Conservation (phyloP, 1,284 basidiomycete species). For the Fomes fomentarius region DNA sequence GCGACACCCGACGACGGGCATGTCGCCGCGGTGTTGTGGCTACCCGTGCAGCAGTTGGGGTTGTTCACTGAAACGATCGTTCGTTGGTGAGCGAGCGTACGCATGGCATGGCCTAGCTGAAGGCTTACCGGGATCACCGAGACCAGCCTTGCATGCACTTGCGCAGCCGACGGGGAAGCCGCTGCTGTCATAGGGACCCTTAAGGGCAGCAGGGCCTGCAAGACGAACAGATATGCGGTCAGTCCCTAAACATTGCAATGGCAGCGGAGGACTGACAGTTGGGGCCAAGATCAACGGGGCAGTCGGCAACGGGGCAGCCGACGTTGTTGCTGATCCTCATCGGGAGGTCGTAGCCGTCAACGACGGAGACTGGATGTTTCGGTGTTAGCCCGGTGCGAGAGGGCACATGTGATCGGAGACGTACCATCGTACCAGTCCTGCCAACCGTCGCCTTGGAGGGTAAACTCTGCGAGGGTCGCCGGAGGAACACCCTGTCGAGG, state of each 20-base stretch:
- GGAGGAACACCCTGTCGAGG: slow-evolving; percentile 42
- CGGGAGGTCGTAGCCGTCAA: slow-evolving; percentile 47
- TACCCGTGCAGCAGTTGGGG: slow-evolving; percentile 48
- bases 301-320: slow-evolving; percentile 44
- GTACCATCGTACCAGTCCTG: slow-evolving; percentile 46
- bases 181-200: slow-evolving; percentile 39
- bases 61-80: slow-evolving; percentile 35
- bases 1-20: slow-evolving; percentile 45
- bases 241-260: neutral
- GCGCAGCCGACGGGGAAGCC: slow-evolving; percentile 48
- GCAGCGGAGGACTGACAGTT: slow-evolving; percentile 26
- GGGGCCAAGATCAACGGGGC: slow-evolving; percentile 46
- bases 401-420: slow-evolving; percentile 1
- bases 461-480: slow-evolving; percentile 48
- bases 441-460: slow-evolving; percentile 33
- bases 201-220: slow-evolving; percentile 40
- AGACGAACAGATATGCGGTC: neutral
- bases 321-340: slow-evolving; percentile 43
- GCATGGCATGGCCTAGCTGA: no score
- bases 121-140: slow-evolving; percentile 38
- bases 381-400: neutral
- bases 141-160: slow-evolving; percentile 43
- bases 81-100: no score
- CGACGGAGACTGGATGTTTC: slow-evolving; percentile 36
- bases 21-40: slow-evolving; percentile 41